phyloP scores from a whole-genome alignment of 208 protist species.

The Leishmania arabica region DNA sequence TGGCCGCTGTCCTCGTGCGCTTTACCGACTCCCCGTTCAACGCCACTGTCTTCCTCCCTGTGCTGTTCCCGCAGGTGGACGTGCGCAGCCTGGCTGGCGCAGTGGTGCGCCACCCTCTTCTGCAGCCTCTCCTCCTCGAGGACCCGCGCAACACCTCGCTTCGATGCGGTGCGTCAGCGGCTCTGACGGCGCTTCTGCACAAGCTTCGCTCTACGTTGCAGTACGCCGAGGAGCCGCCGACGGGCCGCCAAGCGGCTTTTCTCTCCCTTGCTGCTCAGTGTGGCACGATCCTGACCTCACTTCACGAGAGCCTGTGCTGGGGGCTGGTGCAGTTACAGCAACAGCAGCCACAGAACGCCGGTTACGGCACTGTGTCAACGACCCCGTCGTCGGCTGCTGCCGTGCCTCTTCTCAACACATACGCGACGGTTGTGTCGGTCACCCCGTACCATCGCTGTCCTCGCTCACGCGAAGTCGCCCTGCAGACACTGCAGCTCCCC shows the following conservation, averaged over 20 bases:
- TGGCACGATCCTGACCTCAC: constrained; percentile 42
- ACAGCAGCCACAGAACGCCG: not conserved
- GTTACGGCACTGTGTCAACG: not conserved
- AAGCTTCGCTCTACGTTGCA: constrained; percentile 65
- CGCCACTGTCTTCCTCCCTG: constrained; percentile 49
- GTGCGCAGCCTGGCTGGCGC: constrained; percentile 29
- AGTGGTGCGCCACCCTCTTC: constrained; percentile 53
- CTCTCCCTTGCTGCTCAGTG: constrained; percentile 67
- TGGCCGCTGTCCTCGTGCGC: constrained; percentile 53
- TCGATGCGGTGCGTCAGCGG: constrained; percentile 39
- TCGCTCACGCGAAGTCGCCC: constrained; percentile 37
- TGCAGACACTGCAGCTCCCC: constrained; percentile 48
- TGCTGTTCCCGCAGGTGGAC: constrained; percentile 73
- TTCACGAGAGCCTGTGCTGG: constrained; percentile 71
- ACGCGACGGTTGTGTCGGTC: constrained; percentile 41
- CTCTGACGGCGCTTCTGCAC: constrained; percentile 44
- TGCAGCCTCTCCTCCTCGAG: constrained; percentile 66
- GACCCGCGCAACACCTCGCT: constrained; percentile 21
- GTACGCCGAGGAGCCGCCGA: constrained; percentile 76
- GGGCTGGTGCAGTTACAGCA: constrained; percentile 20
- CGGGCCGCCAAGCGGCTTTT: constrained; percentile 64
- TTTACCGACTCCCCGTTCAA: constrained; percentile 66
- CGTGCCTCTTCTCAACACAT: constrained; percentile 38
- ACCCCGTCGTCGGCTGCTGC: constrained; percentile 2
- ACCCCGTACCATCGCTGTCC: constrained; percentile 83